phyloP scores from a whole-genome alignment of 257 asterid genomes.

The Anisodus acutangulus region DNA sequence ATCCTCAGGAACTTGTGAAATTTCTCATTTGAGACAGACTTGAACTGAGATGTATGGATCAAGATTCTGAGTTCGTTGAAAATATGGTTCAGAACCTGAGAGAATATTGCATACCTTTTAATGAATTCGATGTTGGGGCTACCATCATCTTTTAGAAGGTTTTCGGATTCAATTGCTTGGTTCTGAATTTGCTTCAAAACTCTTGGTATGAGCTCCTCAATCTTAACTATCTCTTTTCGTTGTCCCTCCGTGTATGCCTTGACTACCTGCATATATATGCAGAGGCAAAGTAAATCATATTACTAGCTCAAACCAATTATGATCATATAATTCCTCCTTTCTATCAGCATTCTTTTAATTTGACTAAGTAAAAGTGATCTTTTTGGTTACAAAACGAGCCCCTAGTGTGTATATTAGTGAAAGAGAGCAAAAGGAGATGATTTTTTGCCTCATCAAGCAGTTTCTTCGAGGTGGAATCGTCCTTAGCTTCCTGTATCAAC shows the following conservation, averaged over 20 bases:
- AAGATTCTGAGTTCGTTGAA: constrained; percentile 1
- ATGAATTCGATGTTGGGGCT: constrained; percentile 55
- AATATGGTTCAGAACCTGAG: constrained; percentile 12
- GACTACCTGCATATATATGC: constrained; percentile 35
- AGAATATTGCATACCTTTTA: constrained; percentile 33
- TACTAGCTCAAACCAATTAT: not conserved
- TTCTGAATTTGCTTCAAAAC: constrained; percentile 53
- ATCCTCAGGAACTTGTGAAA: not conserved
- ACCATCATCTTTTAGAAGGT: constrained; percentile 51
- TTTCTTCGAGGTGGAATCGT: constrained; percentile 29
- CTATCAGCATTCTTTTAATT: not conserved
- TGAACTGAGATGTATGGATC: not conserved
- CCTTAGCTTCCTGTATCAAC: constrained; percentile 50
- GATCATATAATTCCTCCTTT: not conserved
- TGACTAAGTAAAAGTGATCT: not conserved
- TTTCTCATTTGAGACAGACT: not conserved
- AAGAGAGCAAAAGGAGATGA: not conserved
- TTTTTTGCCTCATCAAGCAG: constrained; percentile 48
- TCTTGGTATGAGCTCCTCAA: constrained; percentile 51
- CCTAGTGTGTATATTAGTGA: not conserved
- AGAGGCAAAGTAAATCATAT: not conserved
- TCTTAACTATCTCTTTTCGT: constrained; percentile 40
- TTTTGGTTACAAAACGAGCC: not conserved
- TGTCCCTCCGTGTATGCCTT: constrained; percentile 46
- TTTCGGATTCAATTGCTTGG: constrained; percentile 44